Evolutionary conservation across 805 yeast genomes (phyloP).

Genomic region (Lachancea meyersii): DNA sequence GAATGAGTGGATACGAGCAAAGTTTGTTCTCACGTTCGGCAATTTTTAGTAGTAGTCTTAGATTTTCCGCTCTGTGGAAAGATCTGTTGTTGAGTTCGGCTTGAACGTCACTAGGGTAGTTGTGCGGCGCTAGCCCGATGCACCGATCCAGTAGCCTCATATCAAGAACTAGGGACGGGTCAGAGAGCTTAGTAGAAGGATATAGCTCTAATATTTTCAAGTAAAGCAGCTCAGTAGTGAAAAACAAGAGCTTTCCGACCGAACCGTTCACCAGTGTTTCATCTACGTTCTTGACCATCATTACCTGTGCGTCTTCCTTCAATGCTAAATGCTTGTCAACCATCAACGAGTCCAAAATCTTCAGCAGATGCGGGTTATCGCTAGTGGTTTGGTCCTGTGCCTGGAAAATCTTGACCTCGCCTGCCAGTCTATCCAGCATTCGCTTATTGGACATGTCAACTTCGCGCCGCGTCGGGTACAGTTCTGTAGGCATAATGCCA

Average conservation of each 20-base stretch:
- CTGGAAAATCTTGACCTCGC: slow-evolving; percentile 39
- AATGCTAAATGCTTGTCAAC: slow-evolving; percentile 58
- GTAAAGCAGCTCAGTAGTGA: slow-evolving; percentile 28
- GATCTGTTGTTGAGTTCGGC: slow-evolving; percentile 24
- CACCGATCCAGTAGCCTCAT: slow-evolving; percentile 33
- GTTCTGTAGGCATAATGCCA: slow-evolving; percentile 82
- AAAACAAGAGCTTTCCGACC: slow-evolving; percentile 60
- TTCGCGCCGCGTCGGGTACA: slow-evolving; percentile 79
- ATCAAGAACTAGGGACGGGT: slow-evolving; percentile 26
- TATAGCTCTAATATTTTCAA: slow-evolving; percentile 21
- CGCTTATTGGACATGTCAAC: slow-evolving; percentile 68
- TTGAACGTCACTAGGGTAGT: slow-evolving; percentile 26
- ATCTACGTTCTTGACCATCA: slow-evolving; percentile 81
- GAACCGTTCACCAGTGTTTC: slow-evolving; percentile 84
- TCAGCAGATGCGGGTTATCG: slow-evolving; percentile 19
- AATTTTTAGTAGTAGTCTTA: slow-evolving; percentile 16
- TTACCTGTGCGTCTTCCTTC: slow-evolving; percentile 87
- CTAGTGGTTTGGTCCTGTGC: slow-evolving; percentile 27
- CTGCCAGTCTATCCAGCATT: slow-evolving; percentile 45
- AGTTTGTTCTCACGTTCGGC: slow-evolving; percentile 18
- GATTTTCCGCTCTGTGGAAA: slow-evolving; percentile 11
- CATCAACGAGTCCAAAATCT: slow-evolving; percentile 54
- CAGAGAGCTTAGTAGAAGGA: slow-evolving; percentile 15
- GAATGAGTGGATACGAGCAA: slow-evolving; percentile 29
- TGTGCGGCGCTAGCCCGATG: slow-evolving; percentile 18